Evolutionary conservation across 768 basidiomycete species (phyloP), one percentile per base, ranked within the genome.

Genomic region (Gloeophyllum trabeum): DNA sequence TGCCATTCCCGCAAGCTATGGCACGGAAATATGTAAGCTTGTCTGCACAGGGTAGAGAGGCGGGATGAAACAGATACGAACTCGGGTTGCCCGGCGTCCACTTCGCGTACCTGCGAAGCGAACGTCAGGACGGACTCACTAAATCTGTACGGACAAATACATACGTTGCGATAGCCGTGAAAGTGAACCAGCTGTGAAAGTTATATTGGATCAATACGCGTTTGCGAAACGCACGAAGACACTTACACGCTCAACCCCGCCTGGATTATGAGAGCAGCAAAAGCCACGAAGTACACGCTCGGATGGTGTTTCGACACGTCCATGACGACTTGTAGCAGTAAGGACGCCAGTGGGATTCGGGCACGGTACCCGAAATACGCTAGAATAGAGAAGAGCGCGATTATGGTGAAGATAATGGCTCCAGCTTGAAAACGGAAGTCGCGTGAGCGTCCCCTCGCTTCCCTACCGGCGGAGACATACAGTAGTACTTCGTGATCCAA

Each of bases 261-360:
- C 52, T 90, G 83, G 2, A 85, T 39, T 39, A 87, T 50, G n/a
- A 90, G 63, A 3, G 84, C 76, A 32, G 67, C 51, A 49, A 90
- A 75, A 1, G 79, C 81, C 10, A 89, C 83, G n/a, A 74, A 64
- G 53, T 84, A 90, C 18, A 91, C 86, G 41, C 76, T 77, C 43
- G 69, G 75, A 55, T 90, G 85, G 53, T 88, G 84, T 51, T 88
- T 89, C 32, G 84, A 74, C 18, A 90, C 71, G 49, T 90, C 87
- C 69, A 90, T 85, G 5, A 83, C 81, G 20, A 85, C 78, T 58
- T 89, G 85, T 3, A 91, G 70, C 2, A 89, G 70, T 5, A 90
- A 59, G 5, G 82, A 75, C 1, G 86, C 84, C 2, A 92, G 65
- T 0, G 86, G 87, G 40, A 92, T 90, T 23, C 86, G 79, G 6